Evolutionary conservation across 2,329 filamentous ascomycete genomes (phyloP).

Genomic region (Fusarium tjaetaba): DNA sequence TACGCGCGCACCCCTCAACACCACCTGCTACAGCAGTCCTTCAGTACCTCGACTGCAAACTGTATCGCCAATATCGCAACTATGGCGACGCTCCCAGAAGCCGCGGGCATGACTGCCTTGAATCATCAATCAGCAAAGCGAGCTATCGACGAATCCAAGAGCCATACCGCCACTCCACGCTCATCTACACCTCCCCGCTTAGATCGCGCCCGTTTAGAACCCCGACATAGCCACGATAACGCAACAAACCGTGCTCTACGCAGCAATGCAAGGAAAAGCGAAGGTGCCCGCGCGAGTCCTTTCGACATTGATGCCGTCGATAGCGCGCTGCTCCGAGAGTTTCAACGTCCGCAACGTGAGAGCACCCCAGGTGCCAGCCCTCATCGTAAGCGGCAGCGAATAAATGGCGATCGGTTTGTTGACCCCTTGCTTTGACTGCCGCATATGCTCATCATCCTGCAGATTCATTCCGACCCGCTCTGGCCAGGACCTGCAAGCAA

Average conservation of each 20-base stretch:
- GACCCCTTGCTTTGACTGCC: neutral
- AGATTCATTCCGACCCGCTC: constrained; percentile 96
- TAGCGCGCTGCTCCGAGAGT: constrained; percentile 61
- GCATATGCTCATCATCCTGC: constrained; percentile 39
- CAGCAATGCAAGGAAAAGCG: constrained; percentile 49
- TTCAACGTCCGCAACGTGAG: constrained; percentile 62
- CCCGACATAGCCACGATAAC: constrained; percentile 52
- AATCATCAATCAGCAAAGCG: constrained; percentile 48
- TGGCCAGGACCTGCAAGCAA: constrained; percentile 91
- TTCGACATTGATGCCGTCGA: constrained; percentile 63
- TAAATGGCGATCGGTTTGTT: constrained; percentile 69
- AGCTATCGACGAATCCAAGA: constrained; percentile 47
- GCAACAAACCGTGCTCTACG: constrained; percentile 48
- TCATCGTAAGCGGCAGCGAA: constrained; percentile 67
- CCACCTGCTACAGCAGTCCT: constrained; percentile 9
- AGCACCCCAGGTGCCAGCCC: constrained; percentile 65
- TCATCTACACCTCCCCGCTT: constrained; percentile 57
- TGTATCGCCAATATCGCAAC: constrained; percentile 18
- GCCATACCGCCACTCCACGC: constrained; percentile 49
- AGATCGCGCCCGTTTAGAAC: constrained; percentile 56
- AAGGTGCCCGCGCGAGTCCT: constrained; percentile 48
- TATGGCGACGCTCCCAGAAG: constrained; percentile 51
- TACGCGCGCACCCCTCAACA: constrained; percentile 11
- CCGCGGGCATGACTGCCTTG: constrained; percentile 41
- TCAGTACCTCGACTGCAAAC: neutral